A percentile compares a stretch with the other conserved stretches of the same genome.
Evolutionary conservation across 2,329 filamentous ascomycete genomes (phyloP).

Genomic region (Hypoxylon sp.): DNA sequence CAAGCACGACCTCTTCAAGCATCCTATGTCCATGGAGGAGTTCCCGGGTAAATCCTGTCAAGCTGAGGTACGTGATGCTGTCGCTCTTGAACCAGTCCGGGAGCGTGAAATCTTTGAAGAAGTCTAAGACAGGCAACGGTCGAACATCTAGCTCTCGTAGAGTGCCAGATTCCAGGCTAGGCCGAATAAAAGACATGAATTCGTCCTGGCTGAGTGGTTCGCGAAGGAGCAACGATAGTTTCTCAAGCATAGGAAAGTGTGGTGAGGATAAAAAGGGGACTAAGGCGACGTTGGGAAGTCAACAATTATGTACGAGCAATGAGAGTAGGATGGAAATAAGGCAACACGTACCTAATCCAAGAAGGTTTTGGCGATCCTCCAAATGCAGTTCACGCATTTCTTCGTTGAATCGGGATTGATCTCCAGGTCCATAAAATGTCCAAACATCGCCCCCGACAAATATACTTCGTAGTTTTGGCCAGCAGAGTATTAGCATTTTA

Average conservation of each 20-base stretch:
- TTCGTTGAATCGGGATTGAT: neutral
- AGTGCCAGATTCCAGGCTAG: constrained; percentile 47
- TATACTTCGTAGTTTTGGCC: constrained; percentile 32
- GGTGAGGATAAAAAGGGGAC: neutral
- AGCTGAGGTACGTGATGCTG: constrained; percentile 45
- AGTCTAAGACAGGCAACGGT: constrained; percentile 27
- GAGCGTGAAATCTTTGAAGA: constrained; percentile 1
- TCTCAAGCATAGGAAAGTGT: constrained; percentile 37
- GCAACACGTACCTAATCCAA: neutral
- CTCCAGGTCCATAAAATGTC: neutral
- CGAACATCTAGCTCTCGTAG: constrained; percentile 45
- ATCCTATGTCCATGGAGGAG: constrained; percentile 11
- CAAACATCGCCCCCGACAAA: constrained; percentile 26
- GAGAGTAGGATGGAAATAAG: neutral
- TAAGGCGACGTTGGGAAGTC: neutral
- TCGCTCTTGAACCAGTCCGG: constrained; percentile 49
- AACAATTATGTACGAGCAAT: neutral
- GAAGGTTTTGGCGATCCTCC: neutral
- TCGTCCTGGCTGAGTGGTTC: neutral
- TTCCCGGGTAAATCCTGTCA: constrained; percentile 72
- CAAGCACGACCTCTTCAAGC: constrained; percentile 40
- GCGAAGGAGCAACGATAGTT: constrained; percentile 34
- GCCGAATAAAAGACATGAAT: constrained; percentile 36
- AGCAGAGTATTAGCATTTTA: constrained; percentile 4
- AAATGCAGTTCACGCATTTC: constrained; percentile 41